Evolutionary conservation across 768 basidiomycete genomes (phyloP), one percentile per base, ranked within the genome.

Genomic region (Crepidotus variabilis): DNA sequence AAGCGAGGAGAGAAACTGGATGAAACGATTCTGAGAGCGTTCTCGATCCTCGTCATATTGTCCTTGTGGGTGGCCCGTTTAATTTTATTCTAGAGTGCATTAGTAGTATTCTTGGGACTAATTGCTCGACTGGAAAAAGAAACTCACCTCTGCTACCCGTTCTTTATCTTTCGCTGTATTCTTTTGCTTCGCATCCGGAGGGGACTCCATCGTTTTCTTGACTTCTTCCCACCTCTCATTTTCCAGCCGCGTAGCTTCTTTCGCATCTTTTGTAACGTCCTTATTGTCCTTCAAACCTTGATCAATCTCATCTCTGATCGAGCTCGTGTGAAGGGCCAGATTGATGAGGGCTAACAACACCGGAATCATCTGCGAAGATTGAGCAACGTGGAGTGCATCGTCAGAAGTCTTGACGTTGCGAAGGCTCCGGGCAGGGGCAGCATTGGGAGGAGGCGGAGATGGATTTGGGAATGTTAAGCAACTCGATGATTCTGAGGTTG

Each of bases 351-450:
- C 78, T 6, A 76, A 58, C 24, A 92, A 63, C 20, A 88, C 76
- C 14, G 90, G 89, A 13, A 92, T 72, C 62, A 92, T 75, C 61
- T 91, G 90, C 4, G 77, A 77, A 0, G 87, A 63, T 77, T 77
- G 58, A 57, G 71, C 55, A 67, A 73, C 55, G 18, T 65, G 62
- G 20, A 62, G 55, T 22, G 62, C 58, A 35, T 67, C 67, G 11
- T 66, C 65, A 14, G 71, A 66, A 35, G 72, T 72, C 3, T 73
- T 72, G 52, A 69, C 72, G 46, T 75, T 79, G 47, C 87, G 83
- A 20, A 82, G 81, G 45, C 85, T 82, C 18, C 83, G 83, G 48
- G 70, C 74, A 34, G 77, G 75, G 16, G 72, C 61, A 9, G 71
- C 60, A 7, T 73, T 72, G 18, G 72, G 62, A 14, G 85, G 80